phyloP scores from a whole-genome alignment of 1,284 basidiomycete genomes.

The Pyrrhoderma lamaoense region DNA sequence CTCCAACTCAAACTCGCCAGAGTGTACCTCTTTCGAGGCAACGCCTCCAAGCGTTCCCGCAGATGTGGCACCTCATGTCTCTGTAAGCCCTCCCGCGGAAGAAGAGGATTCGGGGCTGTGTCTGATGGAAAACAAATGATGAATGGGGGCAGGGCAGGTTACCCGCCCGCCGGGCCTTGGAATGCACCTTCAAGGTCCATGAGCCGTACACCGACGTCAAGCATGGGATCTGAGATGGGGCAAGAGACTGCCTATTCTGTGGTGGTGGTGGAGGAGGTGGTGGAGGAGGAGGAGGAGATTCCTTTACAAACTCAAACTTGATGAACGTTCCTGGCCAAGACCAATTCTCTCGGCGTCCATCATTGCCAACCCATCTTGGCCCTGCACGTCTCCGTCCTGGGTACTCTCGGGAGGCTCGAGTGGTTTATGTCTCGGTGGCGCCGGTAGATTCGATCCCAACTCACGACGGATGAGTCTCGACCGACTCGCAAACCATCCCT shows the following conservation, averaged over 20 bases:
- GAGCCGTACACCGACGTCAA: constrained; percentile 13
- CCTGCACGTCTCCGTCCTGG: constrained; percentile 6
- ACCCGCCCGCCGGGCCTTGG: constrained; percentile 6
- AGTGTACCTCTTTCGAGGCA: constrained; percentile 31
- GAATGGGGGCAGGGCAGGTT: neutral
- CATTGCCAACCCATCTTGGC: constrained; percentile 15
- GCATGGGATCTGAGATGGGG: constrained; percentile 1
- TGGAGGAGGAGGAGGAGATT: no score
- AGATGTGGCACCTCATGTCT: constrained; percentile 23
- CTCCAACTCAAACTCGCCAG: constrained; percentile 20
- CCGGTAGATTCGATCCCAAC: constrained; percentile 19
- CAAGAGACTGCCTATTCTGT: neutral
- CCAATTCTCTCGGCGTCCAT: constrained; percentile 10
- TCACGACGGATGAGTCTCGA: constrained; percentile 53
- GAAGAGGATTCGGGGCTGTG: constrained; percentile 11
- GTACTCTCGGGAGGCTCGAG: neutral
- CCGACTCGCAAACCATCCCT: constrained; percentile 56
- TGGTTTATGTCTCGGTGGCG: neutral
- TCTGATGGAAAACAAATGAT: constrained; percentile 28
- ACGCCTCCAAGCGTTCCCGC: constrained; percentile 29
- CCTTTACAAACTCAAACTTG: no score
- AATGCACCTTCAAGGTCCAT: constrained; percentile 6
- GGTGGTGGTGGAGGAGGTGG: no score
- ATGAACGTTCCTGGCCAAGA: neutral
- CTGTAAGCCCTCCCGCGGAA: constrained; percentile 7